These are phyloP conservation scores for Laetiporus sulphureus DNA, from an alignment of 1,284 basidiomycete genomes.

Conservation along the genomic window DNA sequence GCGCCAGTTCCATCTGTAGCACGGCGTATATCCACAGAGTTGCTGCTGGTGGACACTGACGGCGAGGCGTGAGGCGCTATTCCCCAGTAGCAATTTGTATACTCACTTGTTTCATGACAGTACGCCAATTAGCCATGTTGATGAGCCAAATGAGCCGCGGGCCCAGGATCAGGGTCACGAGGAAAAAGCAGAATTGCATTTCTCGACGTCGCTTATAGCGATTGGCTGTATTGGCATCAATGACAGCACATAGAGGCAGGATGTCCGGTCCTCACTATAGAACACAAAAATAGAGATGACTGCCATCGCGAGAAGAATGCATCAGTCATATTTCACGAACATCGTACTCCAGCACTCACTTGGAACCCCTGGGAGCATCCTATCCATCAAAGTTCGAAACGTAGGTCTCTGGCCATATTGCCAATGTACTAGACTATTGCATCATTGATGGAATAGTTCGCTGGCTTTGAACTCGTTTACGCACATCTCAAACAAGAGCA, in stretches of 20 bases:
- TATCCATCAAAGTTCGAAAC: conserved; percentile 39
- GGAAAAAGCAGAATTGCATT: conserved; percentile 51
- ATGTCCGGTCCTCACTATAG: conserved; percentile 61
- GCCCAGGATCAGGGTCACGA: conserved; percentile 50
- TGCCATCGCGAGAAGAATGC: too few species aligned
- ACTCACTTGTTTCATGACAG: conserved; percentile 66
- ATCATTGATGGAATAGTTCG: neutral
- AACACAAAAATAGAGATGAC: conserved; percentile 71
- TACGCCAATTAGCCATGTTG: conserved; percentile 56
- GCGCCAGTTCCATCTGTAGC: conserved; percentile 56
- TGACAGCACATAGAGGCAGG: neutral
- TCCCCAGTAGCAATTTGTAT: conserved; percentile 2
- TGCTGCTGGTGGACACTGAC: conserved; percentile 63
- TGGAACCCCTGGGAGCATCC: conserved; percentile 57
- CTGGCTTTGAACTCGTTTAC: conserved; percentile 23
- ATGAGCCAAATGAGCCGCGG: conserved; percentile 64
- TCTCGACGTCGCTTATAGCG: conserved; percentile 50
- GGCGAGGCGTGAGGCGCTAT: neutral
- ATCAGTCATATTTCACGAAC: too few species aligned
- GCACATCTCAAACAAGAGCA: conserved; percentile 75
- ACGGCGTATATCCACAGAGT: conserved; percentile 72
- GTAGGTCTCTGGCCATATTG: conserved; percentile 61
- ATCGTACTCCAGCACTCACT: conserved; percentile 40
- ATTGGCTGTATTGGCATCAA: conserved; percentile 36
- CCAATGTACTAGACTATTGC: conserved; percentile 56